Evolutionary conservation across 2,329 filamentous ascomycete species (phyloP), one percentile per base, ranked within the genome.

Genomic region (Daldinia eschscholtzii): DNA sequence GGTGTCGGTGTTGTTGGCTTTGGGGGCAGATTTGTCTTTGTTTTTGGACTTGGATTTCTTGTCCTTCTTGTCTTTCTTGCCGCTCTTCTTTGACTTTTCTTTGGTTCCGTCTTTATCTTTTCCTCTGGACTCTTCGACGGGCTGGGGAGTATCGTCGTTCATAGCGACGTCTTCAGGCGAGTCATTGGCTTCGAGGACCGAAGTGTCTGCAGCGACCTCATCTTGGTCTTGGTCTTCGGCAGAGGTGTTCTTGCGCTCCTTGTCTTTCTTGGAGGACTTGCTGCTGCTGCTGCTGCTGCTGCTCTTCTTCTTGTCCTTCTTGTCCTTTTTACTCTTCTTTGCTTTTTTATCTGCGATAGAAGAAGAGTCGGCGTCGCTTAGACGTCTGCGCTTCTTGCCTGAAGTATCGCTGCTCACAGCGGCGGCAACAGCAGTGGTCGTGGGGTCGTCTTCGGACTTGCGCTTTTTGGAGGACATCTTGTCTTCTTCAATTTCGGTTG

Each of bases 61-160:
- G 65, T 80, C 68, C 44, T 79, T 77, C 35, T 76, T 81, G 64
- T 79, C 20, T 2, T 23, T 23, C 20, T 23, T 33, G 30, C 30
- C 7, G 30, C 30, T 80, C 58, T 79, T 78, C 60, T 78, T 76
- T 64, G 79, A 79, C 64, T 70, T 76, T 44, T 72, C 71, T 44
- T 73, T 18, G 10, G 26, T 42, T 73, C 30, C 46, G 6, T n/a
- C 15, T 30, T 50, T 13, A 1, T 74, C 71, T 65, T 75, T 74
- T 52, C 67, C 33, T 13, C 64, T 70, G 6, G 23, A 10, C 3
- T 65, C 62, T 59, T 64, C 52, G 1, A 41, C 3, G 1, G 63
- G 5, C 4, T 46, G 5, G 26, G 65, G n/a, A 28, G 46, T 42
- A 1, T 56, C 60, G 7, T 15, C 56, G 5, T 39, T 39, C 15